Conservation (phyloP, 352 stramenopile genomes). For the Phytopythium aichiense region DNA sequence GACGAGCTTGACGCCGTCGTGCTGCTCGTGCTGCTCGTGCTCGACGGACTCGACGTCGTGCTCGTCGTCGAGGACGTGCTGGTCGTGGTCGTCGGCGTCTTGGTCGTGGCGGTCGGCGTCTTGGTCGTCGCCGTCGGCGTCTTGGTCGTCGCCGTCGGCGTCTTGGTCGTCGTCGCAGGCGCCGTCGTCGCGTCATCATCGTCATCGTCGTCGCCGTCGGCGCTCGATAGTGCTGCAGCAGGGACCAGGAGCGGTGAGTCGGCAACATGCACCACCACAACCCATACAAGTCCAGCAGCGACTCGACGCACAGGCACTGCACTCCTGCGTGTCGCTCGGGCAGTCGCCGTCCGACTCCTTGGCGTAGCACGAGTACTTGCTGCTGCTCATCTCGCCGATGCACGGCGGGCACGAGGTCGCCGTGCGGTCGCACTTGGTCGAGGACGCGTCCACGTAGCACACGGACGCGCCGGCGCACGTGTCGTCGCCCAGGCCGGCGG, state of each 20-base stretch:
- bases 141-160: background rate
- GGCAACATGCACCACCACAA: background rate
- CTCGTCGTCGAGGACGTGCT: constrained; percentile 3
- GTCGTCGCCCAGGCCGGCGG: constrained; percentile 3
- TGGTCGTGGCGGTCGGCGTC: background rate
- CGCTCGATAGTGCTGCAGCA: constrained; percentile 1
- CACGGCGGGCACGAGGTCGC: constrained; percentile 18
- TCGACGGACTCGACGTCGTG: constrained; percentile 15
- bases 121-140: background rate
- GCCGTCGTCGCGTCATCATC: constrained; percentile 5
- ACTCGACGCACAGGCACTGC: constrained; percentile 6
- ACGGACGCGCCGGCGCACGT: constrained; percentile 7
- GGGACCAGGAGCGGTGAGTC: background rate
- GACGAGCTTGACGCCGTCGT: background rate
- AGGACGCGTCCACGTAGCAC: constrained; percentile 20
- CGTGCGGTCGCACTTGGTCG: constrained; percentile 17
- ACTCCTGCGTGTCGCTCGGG: constrained; percentile 12
- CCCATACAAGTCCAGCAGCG: background rate
- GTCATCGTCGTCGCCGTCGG: constrained; percentile 1
- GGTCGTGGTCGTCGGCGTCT: constrained; percentile 4
- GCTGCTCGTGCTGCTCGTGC: background rate
- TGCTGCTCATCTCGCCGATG: constrained; percentile 12
- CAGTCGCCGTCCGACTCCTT: constrained; percentile 18
- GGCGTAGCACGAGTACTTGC: constrained; percentile 17
- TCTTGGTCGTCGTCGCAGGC: background rate